Evolutionary conservation across 202 grass and related monocot genomes (phyloP), one percentile per base, ranked within the genome.

Genomic region (Elaeis oleifera): DNA sequence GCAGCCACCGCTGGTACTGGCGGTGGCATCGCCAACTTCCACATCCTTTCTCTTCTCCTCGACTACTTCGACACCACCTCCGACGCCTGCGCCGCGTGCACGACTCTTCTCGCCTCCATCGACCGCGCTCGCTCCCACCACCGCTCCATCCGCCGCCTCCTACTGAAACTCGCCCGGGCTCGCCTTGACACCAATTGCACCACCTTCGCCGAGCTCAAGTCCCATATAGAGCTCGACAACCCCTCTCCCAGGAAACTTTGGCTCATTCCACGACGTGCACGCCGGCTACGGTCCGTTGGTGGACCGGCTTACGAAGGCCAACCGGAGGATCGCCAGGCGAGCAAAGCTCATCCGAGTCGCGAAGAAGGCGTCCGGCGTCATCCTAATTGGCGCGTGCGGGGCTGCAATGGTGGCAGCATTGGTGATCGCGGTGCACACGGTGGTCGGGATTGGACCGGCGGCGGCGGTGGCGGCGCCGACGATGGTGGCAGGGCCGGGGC

Each of bases 21-120:
- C 65, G 18, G 22, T 5, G 16, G 52, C 5, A 8, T 6, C 51
- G 1, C 5, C 4, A 4, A 23, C 9, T 74, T 73, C 56, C 61
- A 50, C 8, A 56, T 80, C 3, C 74, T 73, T 0, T 14, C 72
- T 0, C 76, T 90, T 26, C 67, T 90, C 26, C 31, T 87, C 3
- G 78, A 95, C 62, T 95, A 74, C 71, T 95, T 90, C 54, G 78
- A 90, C 31, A 74, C 80, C 7, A 95, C 86, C 63, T 54, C 44
- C 36, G 65, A 79, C 36, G 86, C 86, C 16, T 87, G 83, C 68
- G 61, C 54, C 59, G 83, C 90, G 0, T 95, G 86, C 74, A 71
- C 83, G 4, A 18, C 67, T 50, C 77, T 90, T 23, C 78, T 95
- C 16, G 58, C 54, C 4, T 81, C 83, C 20, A 56, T 90, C 5